Conservation (phyloP, 2,329 filamentous ascomycete genomes). For the Calonectria ilicicola region DNA sequence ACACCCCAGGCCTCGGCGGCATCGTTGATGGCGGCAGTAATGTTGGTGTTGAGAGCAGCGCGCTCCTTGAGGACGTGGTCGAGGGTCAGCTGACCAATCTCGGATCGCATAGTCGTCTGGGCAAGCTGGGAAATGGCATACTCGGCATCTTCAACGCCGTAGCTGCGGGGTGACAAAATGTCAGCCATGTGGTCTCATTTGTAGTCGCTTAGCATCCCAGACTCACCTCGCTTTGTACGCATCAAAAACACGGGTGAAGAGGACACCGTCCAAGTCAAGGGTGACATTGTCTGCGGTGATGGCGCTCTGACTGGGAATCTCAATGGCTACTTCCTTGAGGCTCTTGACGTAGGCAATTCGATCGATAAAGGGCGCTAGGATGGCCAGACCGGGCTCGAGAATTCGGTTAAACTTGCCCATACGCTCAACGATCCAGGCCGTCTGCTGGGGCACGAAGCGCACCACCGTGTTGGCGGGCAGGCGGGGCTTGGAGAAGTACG, state of each 20-base stretch:
- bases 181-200: constrained; percentile 16
- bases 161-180: constrained; percentile 65
- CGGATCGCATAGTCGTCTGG: constrained; percentile 98
- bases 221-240: constrained; percentile 94
- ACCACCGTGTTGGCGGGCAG: constrained; percentile 94
- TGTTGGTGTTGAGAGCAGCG: constrained; percentile 95
- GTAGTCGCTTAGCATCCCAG: neutral
- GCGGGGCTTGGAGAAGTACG: constrained; percentile 82
- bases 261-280: constrained; percentile 91
- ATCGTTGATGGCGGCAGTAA: constrained; percentile 98
- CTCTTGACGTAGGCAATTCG: constrained; percentile 98
- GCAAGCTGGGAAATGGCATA: constrained; percentile 98
- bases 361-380: constrained; percentile 91
- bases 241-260: constrained; percentile 97
- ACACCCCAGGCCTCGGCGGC: constrained; percentile 98
- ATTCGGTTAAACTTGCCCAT: constrained; percentile 99
- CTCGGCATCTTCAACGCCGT: constrained; percentile 97
- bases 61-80: constrained; percentile 99
- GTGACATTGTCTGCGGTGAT: constrained; percentile 99
- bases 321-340: constrained; percentile 94
- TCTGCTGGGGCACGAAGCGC: constrained; percentile 99
- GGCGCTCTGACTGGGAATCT: constrained; percentile 97
- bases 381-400: constrained; percentile 88
- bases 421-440: constrained; percentile 98
- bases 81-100: constrained; percentile 95